Conservation (phyloP, 2,329 filamentous ascomycete genomes). For the Hymenoscyphus linearis region DNA sequence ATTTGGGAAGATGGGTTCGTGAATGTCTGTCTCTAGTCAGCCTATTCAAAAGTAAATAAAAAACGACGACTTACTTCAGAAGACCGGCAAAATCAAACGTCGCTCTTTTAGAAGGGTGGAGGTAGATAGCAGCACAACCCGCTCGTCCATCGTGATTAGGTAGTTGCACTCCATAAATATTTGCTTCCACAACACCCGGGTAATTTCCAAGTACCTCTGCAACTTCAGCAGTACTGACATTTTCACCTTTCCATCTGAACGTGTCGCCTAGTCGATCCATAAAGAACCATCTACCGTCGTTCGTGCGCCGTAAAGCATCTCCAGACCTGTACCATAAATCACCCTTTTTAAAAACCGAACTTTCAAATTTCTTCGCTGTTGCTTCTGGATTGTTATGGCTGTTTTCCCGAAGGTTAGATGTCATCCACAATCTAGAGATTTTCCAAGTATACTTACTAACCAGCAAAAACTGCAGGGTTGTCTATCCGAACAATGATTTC, state of each 20-base stretch:
- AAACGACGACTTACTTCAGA: constrained; percentile 38
- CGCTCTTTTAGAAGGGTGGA: constrained; percentile 43
- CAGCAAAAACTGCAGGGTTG: constrained; percentile 52
- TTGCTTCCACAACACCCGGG: constrained; percentile 57
- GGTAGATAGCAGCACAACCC: constrained; percentile 58
- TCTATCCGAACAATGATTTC: constrained; percentile 66
- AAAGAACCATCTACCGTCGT: constrained; percentile 65
- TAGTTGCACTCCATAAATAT: constrained; percentile 63
- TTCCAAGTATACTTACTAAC: constrained; percentile 42
- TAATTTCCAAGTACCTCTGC: constrained; percentile 56
- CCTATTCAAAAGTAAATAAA: background rate
- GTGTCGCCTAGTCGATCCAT: constrained; percentile 67
- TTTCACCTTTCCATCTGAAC: constrained; percentile 69
- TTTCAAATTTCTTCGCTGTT: constrained; percentile 60
- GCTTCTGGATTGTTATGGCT: constrained; percentile 58
- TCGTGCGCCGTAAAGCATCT: constrained; percentile 57
- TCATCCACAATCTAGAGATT: background rate
- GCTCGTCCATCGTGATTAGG: constrained; percentile 64
- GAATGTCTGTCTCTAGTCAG: constrained; percentile 39
- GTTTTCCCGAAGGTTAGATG: background rate
- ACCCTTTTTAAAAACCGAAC: constrained; percentile 59
- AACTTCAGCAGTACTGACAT: constrained; percentile 63
- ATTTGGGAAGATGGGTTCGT: constrained; percentile 58
- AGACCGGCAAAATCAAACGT: constrained; percentile 57
- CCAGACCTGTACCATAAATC: constrained; percentile 63